Evolutionary conservation across 768 basidiomycete genomes (phyloP).

Genomic region (Pulveroboletus sp.): DNA sequence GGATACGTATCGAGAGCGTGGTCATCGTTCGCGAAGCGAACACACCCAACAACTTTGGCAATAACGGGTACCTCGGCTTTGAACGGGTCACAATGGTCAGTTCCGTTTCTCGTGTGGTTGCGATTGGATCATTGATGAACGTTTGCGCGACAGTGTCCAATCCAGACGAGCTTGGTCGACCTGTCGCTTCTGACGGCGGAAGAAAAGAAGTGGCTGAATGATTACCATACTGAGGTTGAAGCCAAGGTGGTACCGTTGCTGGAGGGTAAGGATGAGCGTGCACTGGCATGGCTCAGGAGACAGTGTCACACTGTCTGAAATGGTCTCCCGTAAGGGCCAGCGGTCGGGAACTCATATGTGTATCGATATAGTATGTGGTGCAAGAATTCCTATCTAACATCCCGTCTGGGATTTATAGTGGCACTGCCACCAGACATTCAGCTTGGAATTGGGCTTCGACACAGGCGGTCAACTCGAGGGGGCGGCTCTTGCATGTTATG

Average conservation of each 20-base stretch:
- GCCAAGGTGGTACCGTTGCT: constrained; percentile 58
- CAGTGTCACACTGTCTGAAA: constrained; percentile 14
- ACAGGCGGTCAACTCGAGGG: too few species aligned
- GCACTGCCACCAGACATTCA: too few species aligned
- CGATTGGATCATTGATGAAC: neutral
- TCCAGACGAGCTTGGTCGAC: constrained; percentile 82
- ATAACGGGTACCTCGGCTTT: constrained; percentile 76
- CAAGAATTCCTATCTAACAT: neutral
- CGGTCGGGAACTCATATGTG: neutral
- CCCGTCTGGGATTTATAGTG: too few species aligned
- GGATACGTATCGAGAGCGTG: constrained; percentile 91
- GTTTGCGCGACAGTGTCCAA: constrained; percentile 54
- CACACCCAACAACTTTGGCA: constrained; percentile 77
- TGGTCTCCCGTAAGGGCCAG: too few species aligned
- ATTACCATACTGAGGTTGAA: constrained; percentile 71
- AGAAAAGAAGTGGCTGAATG: constrained; percentile 82
- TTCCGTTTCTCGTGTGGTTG: neutral
- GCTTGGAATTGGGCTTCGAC: too few species aligned
- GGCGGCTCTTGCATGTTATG: too few species aligned
- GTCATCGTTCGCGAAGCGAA: constrained; percentile 69
- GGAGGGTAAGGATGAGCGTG: constrained; percentile 28
- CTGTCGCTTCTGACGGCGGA: constrained; percentile 50
- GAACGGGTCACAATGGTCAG: constrained; percentile 86
- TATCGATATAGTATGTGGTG: neutral
- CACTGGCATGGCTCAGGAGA: constrained; percentile 23